These are phyloP conservation scores for Cercis canadensis DNA, from an alignment of 306 rosid genomes.

Conservation along the genomic window DNA sequence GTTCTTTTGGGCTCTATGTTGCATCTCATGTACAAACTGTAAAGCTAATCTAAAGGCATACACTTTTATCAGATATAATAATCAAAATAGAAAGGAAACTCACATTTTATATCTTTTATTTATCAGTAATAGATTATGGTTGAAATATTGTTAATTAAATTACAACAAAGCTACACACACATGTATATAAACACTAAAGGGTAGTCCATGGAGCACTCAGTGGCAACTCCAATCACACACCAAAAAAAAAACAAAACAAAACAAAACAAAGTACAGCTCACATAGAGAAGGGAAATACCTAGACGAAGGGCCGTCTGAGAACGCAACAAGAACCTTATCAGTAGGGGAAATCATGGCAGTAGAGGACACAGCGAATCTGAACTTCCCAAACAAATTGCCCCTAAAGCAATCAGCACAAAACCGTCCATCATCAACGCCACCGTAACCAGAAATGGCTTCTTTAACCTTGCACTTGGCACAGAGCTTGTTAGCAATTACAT, in stretches of 20 bases:
- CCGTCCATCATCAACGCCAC: conserved; percentile 65
- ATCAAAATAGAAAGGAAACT: conserved; percentile 12
- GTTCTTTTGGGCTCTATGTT: conserved; percentile 74
- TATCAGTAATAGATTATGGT: neutral
- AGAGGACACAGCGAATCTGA: conserved; percentile 78
- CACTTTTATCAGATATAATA: neutral
- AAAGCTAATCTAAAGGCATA: conserved; percentile 68
- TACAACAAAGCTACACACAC: neutral
- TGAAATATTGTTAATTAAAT: neutral
- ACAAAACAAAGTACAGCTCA: neutral
- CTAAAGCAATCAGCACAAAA: conserved; percentile 82
- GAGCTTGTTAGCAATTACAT: conserved; percentile 37
- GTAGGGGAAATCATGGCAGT: conserved; percentile 89
- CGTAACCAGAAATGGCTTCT: conserved; percentile 61
- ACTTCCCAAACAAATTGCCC: conserved; percentile 75
- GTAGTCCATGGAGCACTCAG: neutral
- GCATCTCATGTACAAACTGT: conserved; percentile 91
- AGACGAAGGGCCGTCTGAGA: conserved; percentile 94
- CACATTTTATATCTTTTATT: neutral
- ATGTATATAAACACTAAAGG: neutral
- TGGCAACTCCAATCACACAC: neutral
- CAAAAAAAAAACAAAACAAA: no score
- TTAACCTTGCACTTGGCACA: conserved; percentile 84
- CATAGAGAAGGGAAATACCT: conserved; percentile 49
- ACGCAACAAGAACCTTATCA: conserved; percentile 88